Percentiles rank a stretch among this genome's conserved stretches.
These are phyloP conservation scores for Trichoderma lentiforme DNA, from an alignment of 2,329 filamentous ascomycete genomes.

Conservation along the genomic window DNA sequence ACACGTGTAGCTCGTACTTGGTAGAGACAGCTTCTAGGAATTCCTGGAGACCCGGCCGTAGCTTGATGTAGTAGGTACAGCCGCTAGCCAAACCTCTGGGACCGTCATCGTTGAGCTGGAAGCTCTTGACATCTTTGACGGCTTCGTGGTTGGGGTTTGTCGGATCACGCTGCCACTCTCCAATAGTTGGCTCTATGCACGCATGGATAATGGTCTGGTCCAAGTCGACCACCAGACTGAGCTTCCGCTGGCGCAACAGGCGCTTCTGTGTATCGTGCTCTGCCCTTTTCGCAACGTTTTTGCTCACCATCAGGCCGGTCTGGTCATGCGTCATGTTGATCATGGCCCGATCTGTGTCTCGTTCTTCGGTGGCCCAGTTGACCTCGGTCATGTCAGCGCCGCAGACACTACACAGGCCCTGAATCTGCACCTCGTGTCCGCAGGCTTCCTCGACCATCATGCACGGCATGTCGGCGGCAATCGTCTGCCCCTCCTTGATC, in stretches of 20 bases:
- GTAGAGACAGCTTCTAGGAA: constrained; percentile 77
- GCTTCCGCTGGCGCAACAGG: constrained; percentile 73
- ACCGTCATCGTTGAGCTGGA: constrained; percentile 85
- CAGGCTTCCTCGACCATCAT: constrained; percentile 88
- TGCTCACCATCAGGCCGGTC: constrained; percentile 79
- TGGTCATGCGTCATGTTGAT: constrained; percentile 97
- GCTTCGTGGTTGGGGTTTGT: constrained; percentile 87
- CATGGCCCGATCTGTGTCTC: constrained; percentile 79
- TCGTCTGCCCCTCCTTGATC: constrained; percentile 63
- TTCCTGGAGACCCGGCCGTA: constrained; percentile 78
- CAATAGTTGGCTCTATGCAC: constrained; percentile 92
- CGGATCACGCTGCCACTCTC: constrained; percentile 88
- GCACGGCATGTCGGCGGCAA: constrained; percentile 55
- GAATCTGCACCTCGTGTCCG: constrained; percentile 85
- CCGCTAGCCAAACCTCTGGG: constrained; percentile 64
- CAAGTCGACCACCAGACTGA: constrained; percentile 92
- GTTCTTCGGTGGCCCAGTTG: constrained; percentile 75
- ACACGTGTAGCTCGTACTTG: constrained; percentile 93
- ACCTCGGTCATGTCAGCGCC: constrained; percentile 94
- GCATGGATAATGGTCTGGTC: constrained; percentile 99
- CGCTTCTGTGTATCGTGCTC: constrained; percentile 85
- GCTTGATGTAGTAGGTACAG: constrained; percentile 98
- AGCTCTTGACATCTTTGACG: constrained; percentile 81
- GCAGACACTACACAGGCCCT: constrained; percentile 85
- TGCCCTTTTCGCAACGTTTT: constrained; percentile 72